Base-by-base conservation (phyloP, 1,284 basidiomycete species). In the Marasmius oreades region DNA sequence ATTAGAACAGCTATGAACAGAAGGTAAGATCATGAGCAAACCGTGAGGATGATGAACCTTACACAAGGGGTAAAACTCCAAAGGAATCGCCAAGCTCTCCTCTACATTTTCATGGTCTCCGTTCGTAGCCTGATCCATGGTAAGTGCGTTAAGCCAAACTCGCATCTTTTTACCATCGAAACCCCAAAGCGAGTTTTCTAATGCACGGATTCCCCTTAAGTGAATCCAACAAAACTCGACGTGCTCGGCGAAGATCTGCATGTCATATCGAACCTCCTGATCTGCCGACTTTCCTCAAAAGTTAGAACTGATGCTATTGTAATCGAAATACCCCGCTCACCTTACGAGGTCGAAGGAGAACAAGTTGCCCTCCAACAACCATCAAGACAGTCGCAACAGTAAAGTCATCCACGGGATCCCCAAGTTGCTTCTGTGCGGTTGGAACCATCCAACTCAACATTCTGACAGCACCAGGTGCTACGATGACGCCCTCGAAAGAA, bases 151-250 rank as follows among this genome's bases (percentile, higher is more conserved):
- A 31, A 99, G 77, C 96, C 96, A 99, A 18, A 99, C 85, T 43
- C 93, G 80, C 66, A 99, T 90, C 11, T 85, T 84, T 57, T 83
- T 80, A 1, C 95, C 97, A 64, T 99, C 96, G 69, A 93, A 99
- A 0, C 90, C 96, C 96, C 96, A 99, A 12, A 99, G 76, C 7
- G 95, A 97, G 72, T 99, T 98, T 67, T 98, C 95, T 28, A 99
- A 77, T 1, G 93, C 87, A 2, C 90, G 92, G 34, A 98, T 93
- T 0, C 95, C 95, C 46, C 90, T 86, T 52, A 98, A 75, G 74
- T 98, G 95, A 44, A 96, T 98, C 96, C 96, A 99, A 72, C 95
- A 99, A 67, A 95, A 95, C 67, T 99, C 96, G 60, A 99, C 93
- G 26, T 89, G 85, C 64, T 98, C 93, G 0, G 95, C 93, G 26